Base-by-base conservation (phyloP, 2,329 filamentous ascomycete genomes). In the Sarocladium kiliense region DNA sequence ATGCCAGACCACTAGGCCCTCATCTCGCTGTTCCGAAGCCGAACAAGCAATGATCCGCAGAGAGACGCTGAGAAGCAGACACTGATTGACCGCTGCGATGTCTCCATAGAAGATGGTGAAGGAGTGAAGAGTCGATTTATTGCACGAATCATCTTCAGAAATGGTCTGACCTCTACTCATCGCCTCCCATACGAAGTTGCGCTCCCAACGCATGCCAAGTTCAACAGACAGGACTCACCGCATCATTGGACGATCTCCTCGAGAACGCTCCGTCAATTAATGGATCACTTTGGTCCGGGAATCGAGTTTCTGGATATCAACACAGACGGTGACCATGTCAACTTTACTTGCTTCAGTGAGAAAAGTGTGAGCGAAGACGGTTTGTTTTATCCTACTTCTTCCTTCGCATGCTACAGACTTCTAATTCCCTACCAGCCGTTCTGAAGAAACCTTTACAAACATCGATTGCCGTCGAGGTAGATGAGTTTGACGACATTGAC, bases 231-330 rank as follows among this genome's bases (percentile, higher is more conserved):
- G 27, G 79, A 84, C 55, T 86, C 87, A 1, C 76, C 75, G 1
- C 88, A 91, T 58, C 78, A 79, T 57, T 93, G 89, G 88, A 80
- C 77, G 11, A 89, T 92, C 56, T 83, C 86, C 16, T 85, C 88
- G 2, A 77, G 83, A 57, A 86, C 86, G 0, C 71, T 93, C 53
- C 82, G 86, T 58, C 87, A 91, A 62, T 80, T 91, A 58, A 86
- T 89, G 71, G 89, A 92, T 57, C 88, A 91, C 64, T 92, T 92
- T 64, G 87, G 88, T 0, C 86, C 87, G 1, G 88, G 87, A 4
- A 90, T 89, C 30, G 89, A 93, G 67, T 86, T 91, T 61, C 78
- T 93, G 2, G 89, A 92, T 61, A 86, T 93, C 59, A 87, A 88
- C 64, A 84, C 86, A 0, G 84, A 90, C 58, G 84, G 85, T 12